Evolutionary conservation across 805 yeast species (phyloP), one percentile per base, ranked within the genome.

Genomic region (Cyberlindnera americana): DNA sequence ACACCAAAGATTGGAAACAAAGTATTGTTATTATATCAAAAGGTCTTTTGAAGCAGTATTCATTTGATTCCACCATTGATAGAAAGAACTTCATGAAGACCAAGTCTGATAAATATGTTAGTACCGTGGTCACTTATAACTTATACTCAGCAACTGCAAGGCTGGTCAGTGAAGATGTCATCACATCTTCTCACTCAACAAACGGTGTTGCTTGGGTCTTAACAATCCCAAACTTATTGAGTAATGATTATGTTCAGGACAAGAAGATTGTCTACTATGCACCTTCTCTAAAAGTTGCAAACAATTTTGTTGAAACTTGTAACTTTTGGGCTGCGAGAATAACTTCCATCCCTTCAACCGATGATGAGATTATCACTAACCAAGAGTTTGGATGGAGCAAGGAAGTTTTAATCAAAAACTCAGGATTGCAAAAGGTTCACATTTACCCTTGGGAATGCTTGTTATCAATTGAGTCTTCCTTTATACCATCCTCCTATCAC

Each of bases 261-360:
- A 44, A 45, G 33, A 49, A 38, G 24, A 35, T 56, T 19, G 52
- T 54, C 2, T 56, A 49, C 27, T 53, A 47, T 36, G 57, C 59
- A 3, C 49, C 56, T 25, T 42, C 41, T 27, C 24, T 43, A 13
- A 84, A 80, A 49, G 75, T 76, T 43, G 93, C 95, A 0, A 62
- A 65, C 30, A 83, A 78, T 54, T 86, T 76, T 60, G 77, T 84
- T 14, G 75, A 81, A 49, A 78, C 91, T 5, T 81, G 93, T 61
- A 89, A 88, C 60, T 89, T 85, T 58, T 89, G 96, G 96, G 86
- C 95, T 3, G 85, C 91, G 2, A 74, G 93, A 48, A 73, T 84
- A 26, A 82, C 95, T 6, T 82, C 89, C 13, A 81, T 86, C 16
- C 95, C 95, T 3, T 70, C 67, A 23, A 44, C 79, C 0, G 84